Evolutionary conservation across 1,139 yeast species (phyloP), one percentile per base, ranked within the genome.

Genomic region (Hyphopichia pseudoburtonii): DNA sequence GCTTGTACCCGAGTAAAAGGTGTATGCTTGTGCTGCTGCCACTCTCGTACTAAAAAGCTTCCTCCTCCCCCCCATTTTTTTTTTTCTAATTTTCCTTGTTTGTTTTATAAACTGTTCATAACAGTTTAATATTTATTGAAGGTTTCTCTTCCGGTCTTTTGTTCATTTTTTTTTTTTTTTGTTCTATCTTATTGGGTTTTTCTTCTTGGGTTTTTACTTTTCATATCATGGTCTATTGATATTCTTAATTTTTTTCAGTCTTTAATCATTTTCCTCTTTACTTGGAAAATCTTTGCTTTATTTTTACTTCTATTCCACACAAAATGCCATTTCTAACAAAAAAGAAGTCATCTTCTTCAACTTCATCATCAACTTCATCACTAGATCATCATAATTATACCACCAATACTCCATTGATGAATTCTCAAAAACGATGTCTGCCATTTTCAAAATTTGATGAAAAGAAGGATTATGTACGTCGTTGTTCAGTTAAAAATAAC

Each of bases 401-500:
- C 32, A 35, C 30, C 18, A 35, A 14, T 30, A 34, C 23, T 29
- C 27, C 23, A 17, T 33, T 22, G 28, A 33, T 18, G n/a, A n/a
- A 24, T 14, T 15, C 16, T 11, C 18, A 12, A 17, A 22, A 36
- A 23, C 17, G 29, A n/a, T n/a, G n/a, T n/a, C n/a, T n/a, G n/a
- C n/a, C 32, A 7, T 62, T 56, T 44, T 50, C 56, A 37, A 57
- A 60, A 44, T 68, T 68, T 50, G 74, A 68, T 46, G 74, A 68
- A 44, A 68, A 68, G 59, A 65, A 70, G 51, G 76, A 70, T 50
- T 70, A 70, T 47, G 61, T 52, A 21, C 65, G 64, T 44, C 59
- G 76, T 43, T 70, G 75, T 52, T 54, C 58, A 28, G 36, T 56
- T 47, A 64, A 61, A 48, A 47, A 56, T 29, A 49, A 48, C 40